Conservation (phyloP, 257 asterid species). For the Solanum megistacrolobum region DNA sequence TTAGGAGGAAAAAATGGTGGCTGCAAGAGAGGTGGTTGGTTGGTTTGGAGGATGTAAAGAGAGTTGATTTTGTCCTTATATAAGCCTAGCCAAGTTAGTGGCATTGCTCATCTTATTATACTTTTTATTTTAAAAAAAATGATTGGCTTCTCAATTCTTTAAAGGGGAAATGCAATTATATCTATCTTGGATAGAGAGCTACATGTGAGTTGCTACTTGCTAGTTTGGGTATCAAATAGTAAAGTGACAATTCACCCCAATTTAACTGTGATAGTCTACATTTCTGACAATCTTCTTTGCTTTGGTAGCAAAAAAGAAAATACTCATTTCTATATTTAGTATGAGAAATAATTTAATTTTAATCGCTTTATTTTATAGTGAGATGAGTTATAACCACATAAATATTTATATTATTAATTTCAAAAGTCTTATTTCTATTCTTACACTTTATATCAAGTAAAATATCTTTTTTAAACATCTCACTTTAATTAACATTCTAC, state of each 20-base stretch:
- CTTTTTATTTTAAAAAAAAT: neutral
- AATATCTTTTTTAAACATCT: neutral
- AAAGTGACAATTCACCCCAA: neutral
- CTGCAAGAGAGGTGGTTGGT: neutral
- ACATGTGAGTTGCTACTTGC: slow-evolving; percentile 1
- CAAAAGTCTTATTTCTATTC: neutral
- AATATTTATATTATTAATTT: neutral
- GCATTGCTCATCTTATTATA: neutral
- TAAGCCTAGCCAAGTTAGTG: neutral
- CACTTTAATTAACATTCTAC: neutral
- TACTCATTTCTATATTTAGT: neutral
- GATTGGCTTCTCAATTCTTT: slow-evolving; percentile 1
- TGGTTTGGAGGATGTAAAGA: neutral
- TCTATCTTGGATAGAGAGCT: neutral
- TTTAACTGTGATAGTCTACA: neutral
- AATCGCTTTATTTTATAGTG: no score
- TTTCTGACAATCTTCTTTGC: neutral
- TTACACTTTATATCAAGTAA: neutral
- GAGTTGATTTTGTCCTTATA: neutral
- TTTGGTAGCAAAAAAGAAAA: neutral
- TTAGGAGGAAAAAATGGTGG: neutral
- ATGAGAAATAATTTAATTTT: no score
- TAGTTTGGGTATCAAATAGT: neutral
- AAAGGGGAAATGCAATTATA: neutral
- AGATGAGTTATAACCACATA: neutral